These are phyloP conservation scores for Colletotrichum sp. DNA, from an alignment of 2,329 filamentous ascomycete genomes.

Conservation along the genomic window DNA sequence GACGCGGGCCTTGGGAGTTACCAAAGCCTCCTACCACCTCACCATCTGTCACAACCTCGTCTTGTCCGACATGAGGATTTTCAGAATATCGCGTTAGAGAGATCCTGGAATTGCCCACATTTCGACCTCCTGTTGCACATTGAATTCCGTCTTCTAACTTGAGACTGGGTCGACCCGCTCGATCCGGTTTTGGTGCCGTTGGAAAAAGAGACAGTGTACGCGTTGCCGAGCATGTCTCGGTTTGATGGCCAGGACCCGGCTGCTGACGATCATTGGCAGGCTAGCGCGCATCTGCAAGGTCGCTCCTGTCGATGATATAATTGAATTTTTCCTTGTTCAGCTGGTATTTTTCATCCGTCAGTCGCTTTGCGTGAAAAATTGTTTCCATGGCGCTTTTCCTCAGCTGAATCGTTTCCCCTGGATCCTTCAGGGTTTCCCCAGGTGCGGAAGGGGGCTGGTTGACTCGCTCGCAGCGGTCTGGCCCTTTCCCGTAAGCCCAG, in stretches of 20 bases:
- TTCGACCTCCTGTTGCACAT: not conserved
- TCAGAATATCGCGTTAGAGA: not conserved
- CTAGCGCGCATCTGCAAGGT: not conserved
- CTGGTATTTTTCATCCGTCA: not conserved
- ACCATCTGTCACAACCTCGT: not conserved
- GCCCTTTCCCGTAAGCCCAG: not conserved
- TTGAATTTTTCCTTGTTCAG: not conserved
- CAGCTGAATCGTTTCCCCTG: not conserved
- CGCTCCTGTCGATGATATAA: not conserved
- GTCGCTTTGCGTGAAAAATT: not conserved
- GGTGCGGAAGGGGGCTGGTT: not conserved
- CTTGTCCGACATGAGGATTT: not conserved
- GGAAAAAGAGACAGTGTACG: not conserved
- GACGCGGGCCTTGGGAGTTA: not conserved
- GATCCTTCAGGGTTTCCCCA: not conserved
- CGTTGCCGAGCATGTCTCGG: constrained; percentile 8
- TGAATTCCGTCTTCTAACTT: not conserved
- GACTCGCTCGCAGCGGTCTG: not conserved
- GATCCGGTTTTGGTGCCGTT: not conserved
- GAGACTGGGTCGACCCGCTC: constrained; percentile 4
- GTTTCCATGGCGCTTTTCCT: not conserved
- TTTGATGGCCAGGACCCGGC: not conserved
- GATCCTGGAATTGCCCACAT: not conserved
- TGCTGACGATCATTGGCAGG: constrained; percentile 6
- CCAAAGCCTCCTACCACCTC: not conserved